A percentile compares a stretch with the other conserved stretches of the same genome.
Conservation (phyloP, 352 stramenopile genomes). For the Globisporangium echinulatum region DNA sequence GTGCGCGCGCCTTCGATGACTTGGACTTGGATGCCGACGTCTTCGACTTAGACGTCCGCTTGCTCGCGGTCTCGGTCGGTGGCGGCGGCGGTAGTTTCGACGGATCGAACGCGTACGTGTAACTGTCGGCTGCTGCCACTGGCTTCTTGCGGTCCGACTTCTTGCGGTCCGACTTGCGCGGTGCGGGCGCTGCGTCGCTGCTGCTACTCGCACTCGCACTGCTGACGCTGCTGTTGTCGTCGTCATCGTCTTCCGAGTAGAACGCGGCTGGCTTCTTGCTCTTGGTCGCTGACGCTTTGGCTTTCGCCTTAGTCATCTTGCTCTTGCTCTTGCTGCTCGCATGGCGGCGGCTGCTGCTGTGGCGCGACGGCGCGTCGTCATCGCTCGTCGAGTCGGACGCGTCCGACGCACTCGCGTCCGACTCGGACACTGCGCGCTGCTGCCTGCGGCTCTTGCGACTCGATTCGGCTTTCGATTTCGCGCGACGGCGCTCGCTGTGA, state of each 20-base stretch:
- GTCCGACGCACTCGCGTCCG: slow-evolving; percentile 17
- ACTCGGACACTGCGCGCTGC: slow-evolving; percentile 5
- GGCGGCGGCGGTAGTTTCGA: slow-evolving; percentile 36
- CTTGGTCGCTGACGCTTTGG: slow-evolving; percentile 8
- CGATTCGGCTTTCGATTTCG: slow-evolving; percentile 34
- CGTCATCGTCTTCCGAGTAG: slow-evolving; percentile 19
- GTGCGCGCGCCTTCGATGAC: slow-evolving; percentile 12
- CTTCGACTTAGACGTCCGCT: slow-evolving; percentile 17
- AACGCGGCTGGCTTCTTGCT: slow-evolving; percentile 18
- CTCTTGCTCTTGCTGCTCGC: not conserved
- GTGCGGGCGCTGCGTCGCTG: not conserved
- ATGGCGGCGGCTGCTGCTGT: not conserved
- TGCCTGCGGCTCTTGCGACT: slow-evolving; percentile 15
- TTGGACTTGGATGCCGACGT: slow-evolving; percentile 10
- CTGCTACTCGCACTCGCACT: not conserved
- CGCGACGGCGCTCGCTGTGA: slow-evolving; percentile 19
- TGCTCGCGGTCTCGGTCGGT: slow-evolving; percentile 17
- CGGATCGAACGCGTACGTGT: slow-evolving; percentile 44
- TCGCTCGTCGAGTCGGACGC: slow-evolving; percentile 13
- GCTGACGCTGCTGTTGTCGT: not conserved
- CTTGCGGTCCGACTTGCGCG: slow-evolving; percentile 9
- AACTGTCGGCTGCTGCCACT: slow-evolving; percentile 16
- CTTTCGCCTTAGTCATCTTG: slow-evolving; percentile 18
- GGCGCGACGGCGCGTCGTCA: slow-evolving; percentile 3
- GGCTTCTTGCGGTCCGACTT: slow-evolving; percentile 6